Evolutionary conservation across 2,329 filamentous ascomycete species (phyloP).

Genomic region (Dothistroma pini): DNA sequence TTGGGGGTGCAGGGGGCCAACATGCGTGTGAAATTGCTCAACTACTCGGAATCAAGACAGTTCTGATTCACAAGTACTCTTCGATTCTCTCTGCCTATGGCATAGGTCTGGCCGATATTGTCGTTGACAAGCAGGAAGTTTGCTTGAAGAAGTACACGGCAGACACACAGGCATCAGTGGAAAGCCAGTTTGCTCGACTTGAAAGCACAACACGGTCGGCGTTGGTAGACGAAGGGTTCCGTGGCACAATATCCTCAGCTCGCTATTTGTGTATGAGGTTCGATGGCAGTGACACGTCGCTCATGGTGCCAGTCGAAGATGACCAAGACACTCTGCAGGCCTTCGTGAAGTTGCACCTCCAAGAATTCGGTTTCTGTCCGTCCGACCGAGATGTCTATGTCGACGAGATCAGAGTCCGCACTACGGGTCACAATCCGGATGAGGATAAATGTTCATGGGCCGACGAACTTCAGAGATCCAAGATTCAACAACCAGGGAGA

Average conservation of each 20-base stretch:
- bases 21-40: conserved; percentile 89
- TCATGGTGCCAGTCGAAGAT: conserved; percentile 73
- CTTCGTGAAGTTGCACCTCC: conserved; percentile 81
- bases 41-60: conserved; percentile 77
- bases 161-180: conserved; percentile 34
- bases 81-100: conserved; percentile 88
- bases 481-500: too few species aligned
- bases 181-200: too few species aligned
- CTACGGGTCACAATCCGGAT: conserved; percentile 86
- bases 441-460: conserved; percentile 79
- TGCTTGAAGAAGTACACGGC: conserved; percentile 56
- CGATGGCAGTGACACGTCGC: conserved; percentile 80
- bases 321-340: conserved; percentile 78
- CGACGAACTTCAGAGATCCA: conserved; percentile 53
- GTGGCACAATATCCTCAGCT: conserved; percentile 72
- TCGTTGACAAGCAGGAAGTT: conserved; percentile 74
- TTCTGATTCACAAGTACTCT: conserved; percentile 81
- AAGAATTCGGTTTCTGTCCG: conserved; percentile 89
- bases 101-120: conserved; percentile 89
- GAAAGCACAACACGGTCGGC: conserved; percentile 37
- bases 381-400: conserved; percentile 82
- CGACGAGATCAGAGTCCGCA: conserved; percentile 82
- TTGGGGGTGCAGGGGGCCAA: conserved; percentile 87
- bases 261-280: conserved; percentile 95
- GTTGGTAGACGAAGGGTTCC: conserved; percentile 74